phyloP scores from a whole-genome alignment of 192 early-diverging fungal species.

The Rhizophagus sp. region DNA sequence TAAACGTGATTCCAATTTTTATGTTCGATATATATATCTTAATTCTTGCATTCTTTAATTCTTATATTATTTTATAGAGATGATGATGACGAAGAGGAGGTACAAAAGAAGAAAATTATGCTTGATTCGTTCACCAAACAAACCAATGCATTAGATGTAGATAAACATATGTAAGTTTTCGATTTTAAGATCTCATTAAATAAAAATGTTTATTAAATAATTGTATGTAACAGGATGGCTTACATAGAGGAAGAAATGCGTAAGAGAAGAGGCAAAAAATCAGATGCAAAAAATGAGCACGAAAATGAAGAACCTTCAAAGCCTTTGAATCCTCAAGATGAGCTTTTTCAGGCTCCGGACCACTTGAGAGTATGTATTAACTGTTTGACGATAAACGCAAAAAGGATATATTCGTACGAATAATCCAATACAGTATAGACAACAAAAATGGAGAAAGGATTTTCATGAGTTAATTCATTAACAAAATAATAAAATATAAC shows the following conservation, averaged over 20 bases:
- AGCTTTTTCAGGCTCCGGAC: slow-evolving; percentile 68
- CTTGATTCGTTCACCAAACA: slow-evolving; percentile 69
- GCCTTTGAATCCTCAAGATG: slow-evolving; percentile 53
- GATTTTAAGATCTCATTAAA: not conserved
- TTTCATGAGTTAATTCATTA: too few species aligned
- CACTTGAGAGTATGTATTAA: slow-evolving; percentile 50
- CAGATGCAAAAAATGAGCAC: slow-evolving; percentile 33
- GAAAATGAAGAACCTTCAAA: slow-evolving; percentile 27
- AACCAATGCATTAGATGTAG: slow-evolving; percentile 75
- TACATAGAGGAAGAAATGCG: slow-evolving; percentile 81
- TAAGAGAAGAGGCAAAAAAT: slow-evolving; percentile 50
- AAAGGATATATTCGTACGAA: too few species aligned
- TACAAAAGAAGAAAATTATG: slow-evolving; percentile 44
- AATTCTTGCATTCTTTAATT: slow-evolving; percentile 27
- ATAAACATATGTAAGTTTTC: slow-evolving; percentile 72
- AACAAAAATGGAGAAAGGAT: too few species aligned
- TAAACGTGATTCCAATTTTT: not conserved
- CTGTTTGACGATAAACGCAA: not conserved
- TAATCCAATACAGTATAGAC: too few species aligned
- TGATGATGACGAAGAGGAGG: slow-evolving; percentile 39
- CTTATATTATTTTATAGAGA: slow-evolving; percentile 15
- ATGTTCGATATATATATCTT: slow-evolving; percentile 7
- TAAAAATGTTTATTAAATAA: not conserved
- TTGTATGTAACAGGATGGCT: slow-evolving; percentile 58
- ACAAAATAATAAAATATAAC: too few species aligned